Conservation (phyloP, 495 filamentous ascomycete species). For the Glutinoglossum americanum region DNA sequence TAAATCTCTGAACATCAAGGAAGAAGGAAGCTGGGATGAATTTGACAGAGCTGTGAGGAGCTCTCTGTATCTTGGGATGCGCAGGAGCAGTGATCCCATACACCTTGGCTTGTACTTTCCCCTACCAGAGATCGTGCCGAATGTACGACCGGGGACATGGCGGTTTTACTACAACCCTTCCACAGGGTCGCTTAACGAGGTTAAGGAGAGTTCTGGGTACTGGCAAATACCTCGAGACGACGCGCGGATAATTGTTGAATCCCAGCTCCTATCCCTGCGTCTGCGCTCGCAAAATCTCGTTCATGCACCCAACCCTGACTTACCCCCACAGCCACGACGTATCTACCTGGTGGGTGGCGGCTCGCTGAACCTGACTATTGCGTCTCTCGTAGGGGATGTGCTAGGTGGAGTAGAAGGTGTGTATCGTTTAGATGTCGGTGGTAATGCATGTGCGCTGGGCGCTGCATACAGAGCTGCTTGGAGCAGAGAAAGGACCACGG, state of each 20-base stretch:
- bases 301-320: slow-evolving; percentile 18
- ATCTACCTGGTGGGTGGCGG: slow-evolving; percentile 91
- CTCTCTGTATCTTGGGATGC: slow-evolving; percentile 28
- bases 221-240: slow-evolving; percentile 42
- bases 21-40: slow-evolving; percentile 38
- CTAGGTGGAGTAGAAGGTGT: slow-evolving; percentile 77
- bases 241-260: slow-evolving; percentile 78
- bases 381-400: slow-evolving; percentile 58
- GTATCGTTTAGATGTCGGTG: slow-evolving; percentile 81
- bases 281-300: slow-evolving; percentile 63
- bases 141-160: slow-evolving; percentile 65
- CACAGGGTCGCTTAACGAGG: slow-evolving; percentile 23
- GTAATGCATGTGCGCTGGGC: slow-evolving; percentile 84
- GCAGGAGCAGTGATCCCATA: slow-evolving; percentile 10
- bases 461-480: slow-evolving; percentile 96
- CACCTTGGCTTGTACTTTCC: slow-evolving; percentile 64
- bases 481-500: slow-evolving; percentile 46
- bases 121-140: slow-evolving; percentile 86
- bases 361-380: slow-evolving; percentile 69
- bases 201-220: slow-evolving; percentile 9
- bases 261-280: slow-evolving; percentile 74
- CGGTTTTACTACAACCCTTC: slow-evolving; percentile 42
- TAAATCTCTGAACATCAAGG: slow-evolving; percentile 16
- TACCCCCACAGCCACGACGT: slow-evolving; percentile 67
- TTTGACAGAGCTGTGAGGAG: slow-evolving; percentile 51